Evolutionary conservation across 192 early-diverging fungal species (phyloP).

Genomic region (Jimgerdemannia flammicorona): DNA sequence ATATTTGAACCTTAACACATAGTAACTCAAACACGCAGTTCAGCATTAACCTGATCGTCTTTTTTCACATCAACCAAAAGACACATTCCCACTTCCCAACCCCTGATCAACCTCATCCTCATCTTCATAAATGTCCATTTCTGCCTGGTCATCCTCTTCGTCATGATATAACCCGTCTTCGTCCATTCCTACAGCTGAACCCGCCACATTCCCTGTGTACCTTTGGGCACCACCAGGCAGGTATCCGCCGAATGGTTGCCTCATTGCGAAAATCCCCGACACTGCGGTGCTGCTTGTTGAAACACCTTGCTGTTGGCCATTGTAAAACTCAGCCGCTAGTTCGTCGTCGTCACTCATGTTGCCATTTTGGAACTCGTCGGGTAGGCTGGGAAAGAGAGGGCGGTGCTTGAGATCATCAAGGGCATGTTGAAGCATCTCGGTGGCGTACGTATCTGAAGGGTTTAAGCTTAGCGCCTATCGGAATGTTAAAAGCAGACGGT

Average conservation of each 20-base stretch:
- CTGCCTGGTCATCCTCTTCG: not conserved
- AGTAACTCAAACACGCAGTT: too few relatives aligned
- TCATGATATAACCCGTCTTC: not conserved
- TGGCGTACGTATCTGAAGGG: constrained; percentile 30
- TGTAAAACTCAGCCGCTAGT: not conserved
- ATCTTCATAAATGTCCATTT: not conserved
- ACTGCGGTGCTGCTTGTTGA: not conserved
- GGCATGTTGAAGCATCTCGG: constrained; percentile 33
- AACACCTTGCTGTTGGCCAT: not conserved
- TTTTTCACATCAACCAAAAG: not conserved
- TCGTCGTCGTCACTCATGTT: not conserved
- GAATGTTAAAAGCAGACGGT: not conserved
- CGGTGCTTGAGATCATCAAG: constrained; percentile 27
- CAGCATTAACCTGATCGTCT: not conserved
- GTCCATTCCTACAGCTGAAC: not conserved
- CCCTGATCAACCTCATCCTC: not conserved
- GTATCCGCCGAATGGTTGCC: not conserved
- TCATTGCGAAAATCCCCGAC: not conserved
- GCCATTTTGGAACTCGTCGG: not conserved
- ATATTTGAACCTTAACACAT: too few relatives aligned
- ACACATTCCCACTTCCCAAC: not conserved
- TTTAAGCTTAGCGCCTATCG: constrained; percentile 27
- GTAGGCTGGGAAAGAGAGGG: not conserved
- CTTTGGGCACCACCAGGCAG: not conserved
- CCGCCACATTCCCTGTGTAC: not conserved